Conservation (phyloP, 148 eudicot species). For the Cornus kousa region DNA sequence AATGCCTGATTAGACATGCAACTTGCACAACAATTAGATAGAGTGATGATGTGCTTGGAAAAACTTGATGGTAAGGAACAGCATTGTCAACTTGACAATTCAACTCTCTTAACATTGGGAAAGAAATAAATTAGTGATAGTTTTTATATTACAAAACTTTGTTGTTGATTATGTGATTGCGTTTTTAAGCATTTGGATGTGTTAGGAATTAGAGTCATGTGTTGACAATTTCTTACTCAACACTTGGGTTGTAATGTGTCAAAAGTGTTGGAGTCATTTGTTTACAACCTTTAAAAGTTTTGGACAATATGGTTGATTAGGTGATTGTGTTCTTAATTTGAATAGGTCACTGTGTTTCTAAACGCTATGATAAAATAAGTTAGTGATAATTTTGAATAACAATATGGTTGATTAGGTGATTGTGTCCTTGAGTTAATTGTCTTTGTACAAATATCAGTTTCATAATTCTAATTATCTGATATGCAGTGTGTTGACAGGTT, state of each 20-base stretch:
- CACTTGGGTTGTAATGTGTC: too few relatives aligned
- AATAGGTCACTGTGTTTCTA: not conserved
- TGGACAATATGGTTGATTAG: too few relatives aligned
- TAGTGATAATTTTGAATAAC: not conserved
- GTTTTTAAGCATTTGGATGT: not conserved
- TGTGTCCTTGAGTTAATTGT: not conserved
- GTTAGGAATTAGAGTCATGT: too few relatives aligned
- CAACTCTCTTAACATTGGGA: not conserved
- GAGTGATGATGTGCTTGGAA: not conserved
- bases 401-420: not conserved
- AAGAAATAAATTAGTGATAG: not conserved
- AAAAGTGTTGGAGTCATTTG: too few relatives aligned
- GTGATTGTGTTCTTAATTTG: too few relatives aligned
- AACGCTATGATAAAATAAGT: too few relatives aligned
- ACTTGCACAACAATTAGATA: not conserved
- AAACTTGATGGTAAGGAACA: too few relatives aligned
- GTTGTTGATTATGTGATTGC: not conserved
- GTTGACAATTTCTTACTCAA: too few relatives aligned
- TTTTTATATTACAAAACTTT: too few relatives aligned
- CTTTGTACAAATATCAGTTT: not conserved
- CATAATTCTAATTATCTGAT: conserved; percentile 34
- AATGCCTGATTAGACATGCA: not conserved
- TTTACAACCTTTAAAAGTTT: too few relatives aligned
- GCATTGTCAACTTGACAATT: not conserved
- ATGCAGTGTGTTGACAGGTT: conserved; percentile 35